Evolutionary conservation across 2,329 filamentous ascomycete genomes (phyloP), one percentile per base, ranked within the genome.

Genomic region (Aspergillus proliferans): DNA sequence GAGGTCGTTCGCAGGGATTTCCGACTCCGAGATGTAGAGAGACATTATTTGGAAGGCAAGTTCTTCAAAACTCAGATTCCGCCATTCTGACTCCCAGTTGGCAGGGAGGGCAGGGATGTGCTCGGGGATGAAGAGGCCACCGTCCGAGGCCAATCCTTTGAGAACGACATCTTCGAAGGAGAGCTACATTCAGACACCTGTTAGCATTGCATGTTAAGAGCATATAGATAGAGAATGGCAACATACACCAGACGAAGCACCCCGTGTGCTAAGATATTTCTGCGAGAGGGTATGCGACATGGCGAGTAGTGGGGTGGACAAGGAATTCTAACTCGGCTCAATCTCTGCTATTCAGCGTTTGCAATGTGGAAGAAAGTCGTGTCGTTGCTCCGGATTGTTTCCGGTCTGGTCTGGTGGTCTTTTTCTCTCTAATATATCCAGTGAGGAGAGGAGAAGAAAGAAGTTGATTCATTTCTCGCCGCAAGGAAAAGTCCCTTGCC

Each of bases 151-250:
- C 49, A 95, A 83, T 41, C 90, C 90, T 71, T 95, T 94, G 56
- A 95, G 78, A 38, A 95, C 89, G 43, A 90, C 90, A 47, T 90
- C 84, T 71, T 96, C 91, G 68, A 96, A 95, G 46, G 88, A 91
- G 59, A 94, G 61, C 67, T 69, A 39, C 0, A 22, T 14, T 14
- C 52, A 28, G 7, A 15, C 39, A 40, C 36, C 22, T n/a, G 43
- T 58, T 44, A 59, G 52, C 19, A 5, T 21, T 8, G 38, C 38
- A 22, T 8, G 6, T 40, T 4, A 21, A 9, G 18, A 18, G 3
- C 10, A 1, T 18, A 6, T 21, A 21, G 10, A 12, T 19, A 22
- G 9, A 22, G 3, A 6, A 10, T 22, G 38, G 18, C 18, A 30
- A 58, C 60, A 41, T 52, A 67, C 65, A 10, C 62, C 62, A 44